A percentile compares a stretch with the other conserved stretches of the same genome.
phyloP scores from a whole-genome alignment of 352 stramenopile genomes.

The Phytophthora fragariaefolia region DNA sequence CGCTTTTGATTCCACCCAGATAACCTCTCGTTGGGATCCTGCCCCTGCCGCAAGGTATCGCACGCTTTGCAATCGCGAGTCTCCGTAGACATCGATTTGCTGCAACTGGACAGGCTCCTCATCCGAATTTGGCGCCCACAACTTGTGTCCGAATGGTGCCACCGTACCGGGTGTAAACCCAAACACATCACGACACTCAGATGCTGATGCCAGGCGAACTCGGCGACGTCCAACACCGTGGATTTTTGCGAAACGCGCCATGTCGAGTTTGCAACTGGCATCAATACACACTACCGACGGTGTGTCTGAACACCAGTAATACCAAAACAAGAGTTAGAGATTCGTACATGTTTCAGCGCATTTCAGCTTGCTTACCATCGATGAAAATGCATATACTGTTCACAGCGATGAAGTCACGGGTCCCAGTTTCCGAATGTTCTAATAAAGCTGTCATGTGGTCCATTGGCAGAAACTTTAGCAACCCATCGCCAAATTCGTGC shows the following conservation, averaged over 20 bases:
- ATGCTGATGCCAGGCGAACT: slow-evolving; percentile 62
- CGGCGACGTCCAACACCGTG: slow-evolving; percentile 65
- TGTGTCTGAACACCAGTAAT: slow-evolving; percentile 31
- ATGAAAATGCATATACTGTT: slow-evolving; percentile 83
- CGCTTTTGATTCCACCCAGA: slow-evolving; percentile 49
- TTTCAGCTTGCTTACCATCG: slow-evolving; percentile 50
- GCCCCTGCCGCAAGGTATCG: slow-evolving; percentile 52
- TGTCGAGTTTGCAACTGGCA: slow-evolving; percentile 62
- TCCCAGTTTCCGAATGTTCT: neutral
- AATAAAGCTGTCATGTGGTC: slow-evolving; percentile 18
- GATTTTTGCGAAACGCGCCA: slow-evolving; percentile 44
- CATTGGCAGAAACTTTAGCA: slow-evolving; percentile 38
- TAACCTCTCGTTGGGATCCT: slow-evolving; percentile 48
- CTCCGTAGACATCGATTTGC: slow-evolving; percentile 46
- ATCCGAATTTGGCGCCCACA: neutral
- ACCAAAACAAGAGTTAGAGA: slow-evolving; percentile 9
- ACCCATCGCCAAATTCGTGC: slow-evolving; percentile 3
- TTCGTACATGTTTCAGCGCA: too few species aligned
- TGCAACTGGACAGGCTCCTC: neutral
- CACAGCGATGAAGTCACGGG: slow-evolving; percentile 30
- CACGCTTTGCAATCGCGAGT: slow-evolving; percentile 36
- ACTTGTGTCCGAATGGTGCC: slow-evolving; percentile 59
- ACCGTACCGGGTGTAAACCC: slow-evolving; percentile 71
- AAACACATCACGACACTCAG: slow-evolving; percentile 64
- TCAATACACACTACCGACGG: slow-evolving; percentile 64